Conservation (phyloP, 2,329 filamentous ascomycete species). For the Aspergillus sp. region DNA sequence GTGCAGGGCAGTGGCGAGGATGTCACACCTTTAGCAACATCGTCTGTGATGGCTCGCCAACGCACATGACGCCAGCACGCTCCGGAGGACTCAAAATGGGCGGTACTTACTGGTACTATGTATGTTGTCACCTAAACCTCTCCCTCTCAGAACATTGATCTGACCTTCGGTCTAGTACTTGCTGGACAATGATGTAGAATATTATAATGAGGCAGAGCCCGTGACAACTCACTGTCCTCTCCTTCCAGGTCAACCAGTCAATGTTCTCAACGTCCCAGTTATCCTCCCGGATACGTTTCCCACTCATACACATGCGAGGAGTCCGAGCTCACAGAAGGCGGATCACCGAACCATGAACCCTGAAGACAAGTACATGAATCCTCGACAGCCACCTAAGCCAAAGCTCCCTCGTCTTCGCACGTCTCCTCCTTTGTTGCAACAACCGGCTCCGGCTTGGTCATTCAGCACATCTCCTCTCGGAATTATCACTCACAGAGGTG, state of each 20-base stretch:
- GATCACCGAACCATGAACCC: constrained; percentile 77
- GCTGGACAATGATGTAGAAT: constrained; percentile 75
- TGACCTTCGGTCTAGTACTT: constrained; percentile 66
- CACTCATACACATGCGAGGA: constrained; percentile 64
- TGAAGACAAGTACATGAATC: constrained; percentile 71
- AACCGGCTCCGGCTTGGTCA: constrained; percentile 26
- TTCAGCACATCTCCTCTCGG: constrained; percentile 32
- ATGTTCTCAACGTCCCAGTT: constrained; percentile 77
- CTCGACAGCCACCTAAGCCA: constrained; percentile 60
- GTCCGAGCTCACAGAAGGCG: constrained; percentile 60
- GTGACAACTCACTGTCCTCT: constrained; percentile 80
- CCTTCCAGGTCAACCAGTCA: constrained; percentile 83
- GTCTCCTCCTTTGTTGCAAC: constrained; percentile 39
- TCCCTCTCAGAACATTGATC: constrained; percentile 10
- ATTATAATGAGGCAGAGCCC: constrained; percentile 70
- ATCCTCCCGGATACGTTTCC: constrained; percentile 56
- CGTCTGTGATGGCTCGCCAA: constrained; percentile 71
- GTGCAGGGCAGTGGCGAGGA: constrained; percentile 78
- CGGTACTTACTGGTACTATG: constrained; percentile 93
- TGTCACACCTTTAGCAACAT: constrained; percentile 86
- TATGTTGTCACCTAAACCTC: constrained; percentile 51
- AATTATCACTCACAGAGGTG: constrained; percentile 30
- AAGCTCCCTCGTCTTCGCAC: constrained; percentile 49
- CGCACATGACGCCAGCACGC: constrained; percentile 57
- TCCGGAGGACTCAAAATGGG: constrained; percentile 88